Base-by-base conservation (phyloP, 108 stramenopile species). In the Cyclostephanos invisitatus region DNA sequence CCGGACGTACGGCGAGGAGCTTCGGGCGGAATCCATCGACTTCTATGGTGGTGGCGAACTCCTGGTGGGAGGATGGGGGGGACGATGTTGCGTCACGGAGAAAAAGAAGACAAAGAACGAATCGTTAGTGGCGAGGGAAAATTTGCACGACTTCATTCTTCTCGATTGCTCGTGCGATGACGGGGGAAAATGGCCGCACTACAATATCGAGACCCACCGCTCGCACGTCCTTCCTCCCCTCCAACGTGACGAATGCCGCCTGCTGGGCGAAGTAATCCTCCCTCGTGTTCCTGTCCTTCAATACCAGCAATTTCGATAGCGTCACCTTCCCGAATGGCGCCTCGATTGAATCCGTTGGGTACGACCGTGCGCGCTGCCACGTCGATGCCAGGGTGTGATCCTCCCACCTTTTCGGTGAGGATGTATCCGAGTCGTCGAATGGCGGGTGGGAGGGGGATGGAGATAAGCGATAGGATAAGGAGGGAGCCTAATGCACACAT, bases 181-280 rank as follows among this genome's bases (percentile, higher is more conserved):
- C 1, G 22, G 21, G 21, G 53, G 25, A 4, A 54, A 54, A 54
- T 53, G 22, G 32, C 32, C 32, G 32, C 32, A 32, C 32, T 32
- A 32, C 4, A 32, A 54, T 22, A 10, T 42, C 35, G 5, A 7
- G 4, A 68, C 74, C 63, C 49, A 75, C 74, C 7, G 90, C 91
- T 63, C 81, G 75, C 24, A 88, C 83, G 65, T 95, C 94, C 25
- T 80, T 84, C 40, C 84, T 74, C 22, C 90, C 91, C 67, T 95
- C 85, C 47, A 82, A 35, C 25, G 80, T 82, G 0, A 92, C 83
- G 82, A 95, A 95, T 10, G 85, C 72, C 11, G 90, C 74, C 78
- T 95, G 94, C 67, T 95, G 94, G 22, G 85, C 78, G 73, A 95
- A 90, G 68, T 95, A 95, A 71, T 95, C 91, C 54, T 87, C 81